Percentiles rank a stretch among this genome's conserved stretches.
Conservation (phyloP, 306 rosid species). For the Vigna trinervia region DNA sequence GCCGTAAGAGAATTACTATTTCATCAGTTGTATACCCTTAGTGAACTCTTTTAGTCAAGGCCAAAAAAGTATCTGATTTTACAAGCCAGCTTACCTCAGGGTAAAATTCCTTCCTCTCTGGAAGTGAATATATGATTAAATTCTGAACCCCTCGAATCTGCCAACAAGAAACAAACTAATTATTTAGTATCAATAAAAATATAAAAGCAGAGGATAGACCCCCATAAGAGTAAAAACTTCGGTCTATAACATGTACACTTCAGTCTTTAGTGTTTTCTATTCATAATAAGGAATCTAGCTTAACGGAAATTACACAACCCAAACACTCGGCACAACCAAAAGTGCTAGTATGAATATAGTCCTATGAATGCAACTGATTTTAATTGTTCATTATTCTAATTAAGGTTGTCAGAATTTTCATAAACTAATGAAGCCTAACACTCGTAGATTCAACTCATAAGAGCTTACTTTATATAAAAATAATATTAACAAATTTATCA, state of each 20-base stretch:
- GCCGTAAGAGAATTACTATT: background rate
- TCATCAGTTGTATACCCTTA: background rate
- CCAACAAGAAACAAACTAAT: constrained; percentile 38
- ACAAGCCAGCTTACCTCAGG: constrained; percentile 71
- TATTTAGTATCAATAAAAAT: constrained; percentile 19
- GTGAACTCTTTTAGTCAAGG: background rate
- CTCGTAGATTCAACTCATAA: no score
- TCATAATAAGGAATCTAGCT: no score
- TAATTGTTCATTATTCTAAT: no score
- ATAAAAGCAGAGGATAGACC: background rate
- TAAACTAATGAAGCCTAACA: no score
- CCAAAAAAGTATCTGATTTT: constrained; percentile 21
- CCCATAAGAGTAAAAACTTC: constrained; percentile 1
- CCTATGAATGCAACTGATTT: no score
- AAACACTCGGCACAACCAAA: no score
- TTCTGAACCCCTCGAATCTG: constrained; percentile 89
- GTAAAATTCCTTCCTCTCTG: constrained; percentile 91
- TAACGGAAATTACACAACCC: no score
- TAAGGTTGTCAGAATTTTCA: no score
- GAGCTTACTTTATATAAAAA: no score
- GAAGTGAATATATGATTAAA: constrained; percentile 79
- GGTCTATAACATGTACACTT: background rate
- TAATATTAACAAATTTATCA: no score
- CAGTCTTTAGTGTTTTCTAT: background rate
- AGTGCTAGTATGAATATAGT: no score